Conservation (phyloP, 805 yeast genomes). For the Zygosaccharomyces bailii region DNA sequence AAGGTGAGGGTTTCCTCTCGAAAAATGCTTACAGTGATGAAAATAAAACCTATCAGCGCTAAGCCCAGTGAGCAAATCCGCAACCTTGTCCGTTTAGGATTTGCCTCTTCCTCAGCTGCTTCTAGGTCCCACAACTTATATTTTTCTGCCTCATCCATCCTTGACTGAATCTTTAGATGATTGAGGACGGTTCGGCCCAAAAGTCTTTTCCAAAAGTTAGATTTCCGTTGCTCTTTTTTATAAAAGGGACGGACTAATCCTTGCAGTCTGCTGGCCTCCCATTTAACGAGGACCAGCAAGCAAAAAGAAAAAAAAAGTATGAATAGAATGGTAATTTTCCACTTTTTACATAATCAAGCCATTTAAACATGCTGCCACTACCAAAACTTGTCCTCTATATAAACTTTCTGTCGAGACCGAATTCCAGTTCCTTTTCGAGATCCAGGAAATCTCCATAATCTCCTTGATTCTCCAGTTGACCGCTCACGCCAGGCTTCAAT, state of each 20-base stretch:
- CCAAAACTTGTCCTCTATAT: conserved; percentile 1
- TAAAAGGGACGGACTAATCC: not conserved
- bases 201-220: too few relatives aligned
- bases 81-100: not conserved
- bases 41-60: not conserved
- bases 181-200: too few relatives aligned
- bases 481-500: conserved; percentile 13
- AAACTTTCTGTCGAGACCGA: conserved; percentile 56
- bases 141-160: not conserved
- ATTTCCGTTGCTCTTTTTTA: not conserved
- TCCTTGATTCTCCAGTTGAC: conserved; percentile 17
- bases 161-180: too few relatives aligned
- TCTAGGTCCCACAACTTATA: not conserved
- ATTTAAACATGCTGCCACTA: not conserved
- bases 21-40: not conserved
- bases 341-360: not conserved
- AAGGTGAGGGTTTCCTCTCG: not conserved
- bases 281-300: not conserved
- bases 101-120: not conserved
- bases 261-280: not conserved
- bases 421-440: conserved; percentile 63
- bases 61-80: not conserved
- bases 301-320: not conserved
- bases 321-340: not conserved
- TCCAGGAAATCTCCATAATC: conserved; percentile 39